Percentiles rank a stretch among this genome's conserved stretches.
phyloP scores from a whole-genome alignment of 2,329 filamentous ascomycete species.

The Neonectria ditissima region DNA sequence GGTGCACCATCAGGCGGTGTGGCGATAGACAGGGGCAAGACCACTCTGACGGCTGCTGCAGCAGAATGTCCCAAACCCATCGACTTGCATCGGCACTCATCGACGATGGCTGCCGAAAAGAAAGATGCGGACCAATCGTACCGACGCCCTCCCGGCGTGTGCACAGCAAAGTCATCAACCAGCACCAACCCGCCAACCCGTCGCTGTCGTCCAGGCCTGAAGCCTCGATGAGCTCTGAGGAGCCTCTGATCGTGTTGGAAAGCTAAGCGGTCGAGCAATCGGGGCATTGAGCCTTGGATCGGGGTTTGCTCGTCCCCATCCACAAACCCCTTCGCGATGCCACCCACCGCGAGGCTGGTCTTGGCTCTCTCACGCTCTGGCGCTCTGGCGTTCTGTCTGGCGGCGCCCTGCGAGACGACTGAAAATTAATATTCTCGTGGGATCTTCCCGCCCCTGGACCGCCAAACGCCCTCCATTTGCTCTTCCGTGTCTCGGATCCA shows the following conservation, averaged over 20 bases:
- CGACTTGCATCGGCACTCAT: background rate
- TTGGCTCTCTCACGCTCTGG: slow-evolving; percentile 6
- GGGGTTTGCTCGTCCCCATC: slow-evolving; percentile 35
- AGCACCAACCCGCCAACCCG: too few species aligned
- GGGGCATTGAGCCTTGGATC: slow-evolving; percentile 50
- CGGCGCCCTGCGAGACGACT: background rate
- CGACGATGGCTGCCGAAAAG: background rate
- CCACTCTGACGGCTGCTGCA: slow-evolving; percentile 11
- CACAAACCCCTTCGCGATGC: slow-evolving; percentile 32
- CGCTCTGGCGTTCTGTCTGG: slow-evolving; percentile 10
- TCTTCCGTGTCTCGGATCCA: background rate
- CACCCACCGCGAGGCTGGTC: slow-evolving; percentile 4
- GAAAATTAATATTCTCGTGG: slow-evolving; percentile 5
- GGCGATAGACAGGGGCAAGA: background rate
- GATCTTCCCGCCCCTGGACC: background rate
- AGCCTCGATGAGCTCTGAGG: slow-evolving; percentile 47
- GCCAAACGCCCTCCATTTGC: background rate
- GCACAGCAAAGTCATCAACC: slow-evolving; percentile 10
- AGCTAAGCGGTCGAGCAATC: slow-evolving; percentile 47
- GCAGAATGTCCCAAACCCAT: background rate
- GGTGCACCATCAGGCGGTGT: background rate
- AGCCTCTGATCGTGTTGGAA: slow-evolving; percentile 39
- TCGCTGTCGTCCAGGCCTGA: too few species aligned
- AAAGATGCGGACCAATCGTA: background rate
- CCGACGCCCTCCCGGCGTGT: background rate